phyloP scores from a whole-genome alignment of 164 flowering plant genomes.

The Taxillus chinensis region DNA sequence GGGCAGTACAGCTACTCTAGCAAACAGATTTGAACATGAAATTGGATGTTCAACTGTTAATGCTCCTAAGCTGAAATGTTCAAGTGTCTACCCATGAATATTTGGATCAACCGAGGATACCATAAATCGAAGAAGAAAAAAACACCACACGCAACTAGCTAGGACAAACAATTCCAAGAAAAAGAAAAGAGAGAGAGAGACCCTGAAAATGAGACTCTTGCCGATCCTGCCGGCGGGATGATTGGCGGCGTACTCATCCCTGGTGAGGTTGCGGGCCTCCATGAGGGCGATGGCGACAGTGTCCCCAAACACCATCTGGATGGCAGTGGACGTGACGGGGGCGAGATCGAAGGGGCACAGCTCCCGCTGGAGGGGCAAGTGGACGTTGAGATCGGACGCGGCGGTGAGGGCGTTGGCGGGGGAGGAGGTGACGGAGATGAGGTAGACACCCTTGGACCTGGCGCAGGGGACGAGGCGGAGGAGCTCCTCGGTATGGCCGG shows the following conservation, averaged over 20 bases:
- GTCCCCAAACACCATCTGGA: constrained; percentile 98
- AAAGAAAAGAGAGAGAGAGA: not conserved
- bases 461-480: constrained; percentile 54
- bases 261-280: constrained; percentile 70
- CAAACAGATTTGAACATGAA: too few relatives aligned
- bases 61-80: too few relatives aligned
- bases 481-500: too few relatives aligned
- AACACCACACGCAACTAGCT: too few relatives aligned
- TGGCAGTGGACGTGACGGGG: constrained; percentile 91
- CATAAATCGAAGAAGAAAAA: too few relatives aligned
- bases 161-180: too few relatives aligned
- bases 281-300: constrained; percentile 93
- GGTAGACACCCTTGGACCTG: constrained; percentile 60
- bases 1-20: too few relatives aligned
- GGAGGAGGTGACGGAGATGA: constrained; percentile 58
- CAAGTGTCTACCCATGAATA: too few relatives aligned
- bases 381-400: constrained; percentile 70
- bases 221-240: constrained; percentile 97
- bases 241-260: constrained; percentile 78
- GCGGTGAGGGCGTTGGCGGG: constrained; percentile 34
- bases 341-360: constrained; percentile 96
- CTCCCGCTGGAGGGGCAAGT: constrained; percentile 88
- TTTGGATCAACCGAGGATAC: too few relatives aligned
- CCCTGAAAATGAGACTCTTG: constrained; percentile 92
- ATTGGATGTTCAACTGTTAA: too few relatives aligned